Conservation (phyloP, 2,329 filamentous ascomycete genomes). For the Verticillium isaacii region DNA sequence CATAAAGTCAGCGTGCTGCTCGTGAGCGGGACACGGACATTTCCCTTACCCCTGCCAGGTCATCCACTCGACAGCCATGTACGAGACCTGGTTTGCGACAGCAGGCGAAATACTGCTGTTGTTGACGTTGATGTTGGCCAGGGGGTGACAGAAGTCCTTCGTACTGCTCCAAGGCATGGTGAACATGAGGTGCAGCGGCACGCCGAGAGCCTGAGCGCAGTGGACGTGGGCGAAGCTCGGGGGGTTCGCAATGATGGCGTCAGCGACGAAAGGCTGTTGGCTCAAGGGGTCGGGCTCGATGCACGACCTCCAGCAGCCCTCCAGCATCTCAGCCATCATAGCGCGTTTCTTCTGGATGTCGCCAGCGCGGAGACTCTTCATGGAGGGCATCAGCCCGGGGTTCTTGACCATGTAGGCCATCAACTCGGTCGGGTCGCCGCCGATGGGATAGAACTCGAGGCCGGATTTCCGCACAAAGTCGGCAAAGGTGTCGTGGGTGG, state of each 20-base stretch:
- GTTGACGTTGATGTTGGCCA: slow-evolving; percentile 66
- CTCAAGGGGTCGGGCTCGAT: slow-evolving; percentile 13
- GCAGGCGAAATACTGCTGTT: slow-evolving; percentile 45
- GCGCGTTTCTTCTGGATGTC: slow-evolving; percentile 20
- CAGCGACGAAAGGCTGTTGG: slow-evolving; percentile 36
- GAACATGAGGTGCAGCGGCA: slow-evolving; percentile 43
- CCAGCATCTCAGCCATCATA: slow-evolving; percentile 17
- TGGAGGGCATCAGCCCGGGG: slow-evolving; percentile 20
- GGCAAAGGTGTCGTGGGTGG: slow-evolving; percentile 45
- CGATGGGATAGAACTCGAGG: slow-evolving; percentile 51
- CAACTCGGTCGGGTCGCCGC: slow-evolving; percentile 43
- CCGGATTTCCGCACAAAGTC: slow-evolving; percentile 41
- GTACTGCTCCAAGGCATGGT: slow-evolving; percentile 74
- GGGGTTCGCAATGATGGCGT: slow-evolving; percentile 47
- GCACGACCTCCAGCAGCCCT: slow-evolving; percentile 19
- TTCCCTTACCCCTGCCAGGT: slow-evolving; percentile 61
- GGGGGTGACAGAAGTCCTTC: slow-evolving; percentile 66
- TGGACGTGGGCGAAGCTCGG: slow-evolving; percentile 44
- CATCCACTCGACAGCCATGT: slow-evolving; percentile 68
- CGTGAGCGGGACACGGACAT: rapidly evolving
- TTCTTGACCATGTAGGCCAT: slow-evolving; percentile 26
- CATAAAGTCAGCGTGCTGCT: neutral
- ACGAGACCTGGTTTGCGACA: slow-evolving; percentile 65
- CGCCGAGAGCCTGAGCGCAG: slow-evolving; percentile 37
- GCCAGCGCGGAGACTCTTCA: slow-evolving; percentile 19